Base-by-base conservation (phyloP, 495 filamentous ascomycete species). In the Penicillium cataractarum region DNA sequence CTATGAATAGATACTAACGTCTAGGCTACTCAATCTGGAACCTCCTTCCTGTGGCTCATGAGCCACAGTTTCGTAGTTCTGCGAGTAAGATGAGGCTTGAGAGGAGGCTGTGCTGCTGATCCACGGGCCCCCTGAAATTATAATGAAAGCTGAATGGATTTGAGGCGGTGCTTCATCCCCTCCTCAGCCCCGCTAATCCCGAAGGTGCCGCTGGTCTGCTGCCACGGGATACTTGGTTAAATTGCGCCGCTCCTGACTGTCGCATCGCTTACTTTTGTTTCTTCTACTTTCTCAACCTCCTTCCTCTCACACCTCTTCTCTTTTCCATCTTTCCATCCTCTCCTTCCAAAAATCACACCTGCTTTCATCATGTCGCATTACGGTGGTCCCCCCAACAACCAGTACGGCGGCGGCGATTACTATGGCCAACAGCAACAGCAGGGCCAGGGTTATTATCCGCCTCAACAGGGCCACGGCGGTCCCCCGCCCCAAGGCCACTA, bases 401-500 rank as follows among this genome's bases (percentile, higher is more conserved):
- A 69, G 31, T 63, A 68, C 52, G 59, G 57, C 9, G 49, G 57
- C 48, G 63, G 57, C 46, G 64, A 63, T 37, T 56, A 67, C 40
- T 66, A 63, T 42, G 63, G 61, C 51, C 67, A 70, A 26, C 67
- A 70, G 32, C 58, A 57, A 39, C 60, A 65, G 6, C 63, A 61
- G 33, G 63, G 60, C 42, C 64, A 72, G 29, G 69, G 68, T 46
- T 52, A 69, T 39, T 67, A 65, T 51, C 67, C 69, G 54, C 69
- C 68, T 35, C 58, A 39, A 4, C 66, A 74, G 37, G 58, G 58
- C 46, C 66, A 73, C 31, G 64, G 68, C 33, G 65, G 51, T 42
- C 63, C 69, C 35, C 67, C 62, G 8, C 73, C 62, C 4, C 74
- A 73, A 55, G 69, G 69, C 31, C 68, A 75, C 19, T 71, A 74